Percentiles rank a stretch among this genome's conserved stretches.
These are phyloP conservation scores for Aureobasidium sp. DNA, from an alignment of 2,329 filamentous ascomycete genomes.

Conservation along the genomic window DNA sequence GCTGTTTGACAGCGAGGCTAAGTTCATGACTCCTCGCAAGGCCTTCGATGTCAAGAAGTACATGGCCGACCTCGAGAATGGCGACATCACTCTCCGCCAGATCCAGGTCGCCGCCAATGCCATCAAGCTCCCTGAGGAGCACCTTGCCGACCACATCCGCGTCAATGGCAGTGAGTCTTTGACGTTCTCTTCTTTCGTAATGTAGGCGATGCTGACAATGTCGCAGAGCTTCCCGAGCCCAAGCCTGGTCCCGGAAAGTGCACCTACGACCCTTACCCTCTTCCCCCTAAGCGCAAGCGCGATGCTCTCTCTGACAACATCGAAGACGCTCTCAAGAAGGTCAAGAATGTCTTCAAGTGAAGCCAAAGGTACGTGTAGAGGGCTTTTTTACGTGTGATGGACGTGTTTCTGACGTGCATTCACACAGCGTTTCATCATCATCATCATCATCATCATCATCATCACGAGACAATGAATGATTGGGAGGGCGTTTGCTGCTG, in stretches of 20 bases:
- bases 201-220: neutral
- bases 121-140: slow-evolving; percentile 12
- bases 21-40: neutral
- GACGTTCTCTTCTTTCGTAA: neutral
- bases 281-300: neutral
- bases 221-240: neutral
- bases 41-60: slow-evolving; percentile 2
- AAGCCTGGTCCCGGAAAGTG: neutral
- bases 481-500: too few species aligned
- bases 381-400: neutral
- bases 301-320: neutral
- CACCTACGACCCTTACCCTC: neutral
- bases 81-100: neutral
- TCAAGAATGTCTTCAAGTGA: slow-evolving; percentile 4
- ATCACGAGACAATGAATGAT: neutral
- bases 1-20: neutral
- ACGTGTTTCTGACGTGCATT: neutral
- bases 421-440: neutral
- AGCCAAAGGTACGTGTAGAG: neutral
- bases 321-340: slow-evolving; percentile 3
- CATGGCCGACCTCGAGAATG: neutral
- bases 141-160: neutral
- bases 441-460: neutral
- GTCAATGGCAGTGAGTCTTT: neutral
- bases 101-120: neutral